A percentile compares a stretch with the other conserved stretches of the same genome.
These are phyloP conservation scores for Solanum hybrid DNA, from an alignment of 305 asterid species.

Conservation along the genomic window DNA sequence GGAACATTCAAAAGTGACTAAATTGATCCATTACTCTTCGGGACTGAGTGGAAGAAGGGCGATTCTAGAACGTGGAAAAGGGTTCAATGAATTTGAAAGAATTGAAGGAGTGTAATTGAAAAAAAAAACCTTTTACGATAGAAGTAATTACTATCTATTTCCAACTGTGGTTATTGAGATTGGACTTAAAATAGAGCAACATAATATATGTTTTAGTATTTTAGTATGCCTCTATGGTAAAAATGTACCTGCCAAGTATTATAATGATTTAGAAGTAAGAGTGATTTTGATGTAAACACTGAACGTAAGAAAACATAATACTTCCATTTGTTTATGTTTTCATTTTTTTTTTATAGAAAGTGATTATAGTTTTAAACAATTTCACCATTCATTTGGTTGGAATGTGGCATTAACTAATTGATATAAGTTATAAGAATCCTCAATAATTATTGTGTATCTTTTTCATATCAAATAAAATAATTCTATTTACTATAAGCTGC, in stretches of 20 bases:
- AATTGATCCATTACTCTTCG: neutral
- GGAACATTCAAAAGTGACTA: neutral
- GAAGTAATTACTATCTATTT: neutral
- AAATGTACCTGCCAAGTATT: neutral
- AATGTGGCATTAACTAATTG: neutral
- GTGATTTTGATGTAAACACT: neutral
- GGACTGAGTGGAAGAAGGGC: neutral
- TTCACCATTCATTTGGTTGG: neutral
- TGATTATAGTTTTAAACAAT: neutral
- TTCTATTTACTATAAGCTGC: neutral
- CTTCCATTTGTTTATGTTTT: too few relatives aligned
- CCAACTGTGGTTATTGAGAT: neutral
- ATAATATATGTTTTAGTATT: neutral
- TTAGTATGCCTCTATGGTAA: neutral
- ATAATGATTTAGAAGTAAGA: neutral
- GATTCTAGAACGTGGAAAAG: neutral
- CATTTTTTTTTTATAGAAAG: neutral
- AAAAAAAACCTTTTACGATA: neutral
- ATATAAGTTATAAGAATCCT: too few relatives aligned
- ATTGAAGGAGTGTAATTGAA: neutral
- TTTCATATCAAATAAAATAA: too few relatives aligned
- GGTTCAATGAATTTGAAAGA: neutral
- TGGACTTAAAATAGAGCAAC: neutral
- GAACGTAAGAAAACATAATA: neutral
- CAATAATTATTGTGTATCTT: too few relatives aligned